Percentiles rank a stretch among this genome's conserved stretches.
Conservation (phyloP, 1,284 basidiomycete species). For the Pseudozyma pruni region DNA sequence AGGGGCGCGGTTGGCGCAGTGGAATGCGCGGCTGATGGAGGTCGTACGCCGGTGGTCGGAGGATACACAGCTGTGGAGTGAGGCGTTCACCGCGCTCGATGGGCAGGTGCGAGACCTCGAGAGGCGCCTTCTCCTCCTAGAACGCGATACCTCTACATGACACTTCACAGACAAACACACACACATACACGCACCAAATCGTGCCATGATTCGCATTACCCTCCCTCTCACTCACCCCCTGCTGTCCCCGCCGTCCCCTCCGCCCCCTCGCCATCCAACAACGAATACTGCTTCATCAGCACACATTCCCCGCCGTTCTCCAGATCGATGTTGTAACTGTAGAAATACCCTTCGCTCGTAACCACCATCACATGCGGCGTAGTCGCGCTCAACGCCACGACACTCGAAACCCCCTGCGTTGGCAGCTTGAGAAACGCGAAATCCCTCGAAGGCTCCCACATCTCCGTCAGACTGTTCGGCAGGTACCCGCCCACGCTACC, state of each 20-base stretch:
- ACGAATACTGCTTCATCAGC: slow-evolving; percentile 75
- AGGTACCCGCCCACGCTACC: slow-evolving; percentile 85
- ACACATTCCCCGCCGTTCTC: slow-evolving; percentile 96
- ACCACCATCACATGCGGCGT: slow-evolving; percentile 97
- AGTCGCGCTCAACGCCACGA: slow-evolving; percentile 71
- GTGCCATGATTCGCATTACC: no score
- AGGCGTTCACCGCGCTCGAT: slow-evolving; percentile 19
- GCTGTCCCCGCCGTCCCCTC: neutral
- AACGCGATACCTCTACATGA: neutral
- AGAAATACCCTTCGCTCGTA: slow-evolving; percentile 93
- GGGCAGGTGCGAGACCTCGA: slow-evolving; percentile 6
- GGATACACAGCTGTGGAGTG: slow-evolving; percentile 3
- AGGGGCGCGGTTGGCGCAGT: no score
- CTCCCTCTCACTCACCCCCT: neutral
- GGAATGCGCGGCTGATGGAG: neutral
- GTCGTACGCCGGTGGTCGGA: neutral
- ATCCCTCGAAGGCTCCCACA: slow-evolving; percentile 96
- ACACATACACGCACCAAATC: no score
- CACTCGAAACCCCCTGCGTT: slow-evolving; percentile 74
- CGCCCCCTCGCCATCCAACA: neutral
- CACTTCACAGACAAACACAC: no score
- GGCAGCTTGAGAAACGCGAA: slow-evolving; percentile 92
- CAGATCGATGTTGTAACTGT: slow-evolving; percentile 93
- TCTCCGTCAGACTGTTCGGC: slow-evolving; percentile 88
- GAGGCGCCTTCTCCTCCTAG: neutral